Evolutionary conservation across 768 basidiomycete genomes (phyloP), one percentile per base, ranked within the genome.

Genomic region (Trametes coccinea): DNA sequence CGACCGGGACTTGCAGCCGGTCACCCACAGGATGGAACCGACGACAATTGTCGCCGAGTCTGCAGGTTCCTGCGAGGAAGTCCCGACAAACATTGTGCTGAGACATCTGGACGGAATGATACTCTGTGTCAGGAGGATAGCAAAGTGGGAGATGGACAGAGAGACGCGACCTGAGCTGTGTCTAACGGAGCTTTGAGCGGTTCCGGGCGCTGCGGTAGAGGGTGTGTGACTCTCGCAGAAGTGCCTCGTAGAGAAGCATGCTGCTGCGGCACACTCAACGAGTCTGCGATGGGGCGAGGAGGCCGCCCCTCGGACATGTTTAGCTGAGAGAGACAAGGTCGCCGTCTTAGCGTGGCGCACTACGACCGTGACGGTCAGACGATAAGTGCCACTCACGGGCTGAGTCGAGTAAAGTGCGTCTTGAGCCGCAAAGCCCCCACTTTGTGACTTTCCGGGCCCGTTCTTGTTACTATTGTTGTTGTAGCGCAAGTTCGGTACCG

Each of bases 31-130:
- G 17, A 29, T 63, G 62, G 5, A 43, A 43, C 9, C 62, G 56
- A 10, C 13, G 56, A 17, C 62, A 63, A 47, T 17, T 48, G 22
- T 39, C 27, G n/a, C 57, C 62, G 22, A 7, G 50, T 17, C n/a
- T 39, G 51, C 67, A 68, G 16, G 16, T 9, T 10, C 64, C 64
- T 3, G 22, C 17, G 3, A 59, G 34, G 40, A 57, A 62, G 30
- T 62, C 34, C 1, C 50, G 48, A 34, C 67, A 68, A 4, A 63
- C 37, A 11, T 51, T 58, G 4, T 9, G 39, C n/a, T 30, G 31
- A 43, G 22, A 27, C 27, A 53, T 60, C 59, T 55, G 57, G 7
- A 22, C 22, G n/a, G 27, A 29, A 6, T 14, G 4, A 17, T 30
- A 11, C 31, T 17, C 17, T 14, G 41, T 6, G 51, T 62, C 7